A percentile compares a stretch with the other conserved stretches of the same genome.
Evolutionary conservation across 2,329 filamentous ascomycete genomes (phyloP).

Genomic region (Leptodontidium sp.): DNA sequence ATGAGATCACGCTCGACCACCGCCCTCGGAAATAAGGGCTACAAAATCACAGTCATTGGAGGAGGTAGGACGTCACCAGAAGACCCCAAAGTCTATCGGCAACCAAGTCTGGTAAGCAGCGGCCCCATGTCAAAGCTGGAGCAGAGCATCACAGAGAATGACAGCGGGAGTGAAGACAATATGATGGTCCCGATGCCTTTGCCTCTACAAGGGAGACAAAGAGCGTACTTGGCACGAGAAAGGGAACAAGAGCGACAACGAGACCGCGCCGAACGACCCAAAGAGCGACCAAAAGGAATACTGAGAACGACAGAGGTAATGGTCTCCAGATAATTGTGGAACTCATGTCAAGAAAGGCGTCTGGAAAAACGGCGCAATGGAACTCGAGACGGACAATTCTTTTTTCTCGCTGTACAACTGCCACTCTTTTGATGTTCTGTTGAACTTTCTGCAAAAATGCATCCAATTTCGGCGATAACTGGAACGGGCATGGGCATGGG

Average conservation of each 20-base stretch:
- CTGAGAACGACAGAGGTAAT: constrained; percentile 36
- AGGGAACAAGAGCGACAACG: constrained; percentile 1
- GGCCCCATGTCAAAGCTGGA: constrained; percentile 34
- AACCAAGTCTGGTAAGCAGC: constrained; percentile 23
- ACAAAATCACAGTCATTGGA: constrained; percentile 25
- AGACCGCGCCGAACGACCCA: neutral
- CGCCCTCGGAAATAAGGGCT: constrained; percentile 22
- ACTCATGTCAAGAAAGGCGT: neutral
- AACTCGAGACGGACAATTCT: neutral
- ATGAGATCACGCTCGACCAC: constrained; percentile 24
- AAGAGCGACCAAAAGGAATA: constrained; percentile 23
- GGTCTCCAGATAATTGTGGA: constrained; percentile 25
- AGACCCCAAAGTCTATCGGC: constrained; percentile 17
- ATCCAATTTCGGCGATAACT: neutral
- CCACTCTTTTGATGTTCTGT: neutral
- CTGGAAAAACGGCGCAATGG: neutral
- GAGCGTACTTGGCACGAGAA: constrained; percentile 4
- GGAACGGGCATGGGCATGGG: neutral
- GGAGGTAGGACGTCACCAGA: constrained; percentile 20
- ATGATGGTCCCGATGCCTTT: constrained; percentile 26
- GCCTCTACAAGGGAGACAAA: constrained; percentile 13
- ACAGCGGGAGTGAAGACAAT: constrained; percentile 30
- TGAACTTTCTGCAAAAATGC: neutral
- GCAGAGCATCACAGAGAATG: constrained; percentile 29
- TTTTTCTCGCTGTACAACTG: neutral